Evolutionary conservation across 192 early-diverging fungal genomes (phyloP).

Genomic region (Coemansia sp.): DNA sequence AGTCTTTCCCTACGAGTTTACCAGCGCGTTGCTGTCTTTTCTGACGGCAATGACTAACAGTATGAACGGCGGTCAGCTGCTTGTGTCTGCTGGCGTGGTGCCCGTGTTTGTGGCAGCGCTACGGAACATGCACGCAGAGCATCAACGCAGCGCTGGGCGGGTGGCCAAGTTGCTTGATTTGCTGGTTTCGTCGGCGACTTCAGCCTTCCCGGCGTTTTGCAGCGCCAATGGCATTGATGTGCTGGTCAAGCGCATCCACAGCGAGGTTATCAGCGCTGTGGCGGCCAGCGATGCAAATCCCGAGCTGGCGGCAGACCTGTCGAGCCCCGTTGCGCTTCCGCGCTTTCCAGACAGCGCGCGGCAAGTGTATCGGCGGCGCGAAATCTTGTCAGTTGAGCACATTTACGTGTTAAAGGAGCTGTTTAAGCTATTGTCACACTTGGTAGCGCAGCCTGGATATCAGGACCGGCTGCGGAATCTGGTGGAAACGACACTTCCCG

Average conservation of each 20-base stretch:
- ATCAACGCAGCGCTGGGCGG: constrained; percentile 63
- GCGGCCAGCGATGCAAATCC: constrained; percentile 23
- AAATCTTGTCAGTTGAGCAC: constrained; percentile 64
- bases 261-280: constrained; percentile 34
- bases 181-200: constrained; percentile 67
- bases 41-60: constrained; percentile 73
- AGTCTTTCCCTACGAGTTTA: constrained; percentile 57
- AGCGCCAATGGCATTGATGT: constrained; percentile 74
- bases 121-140: constrained; percentile 54
- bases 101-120: constrained; percentile 72
- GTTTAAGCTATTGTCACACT: constrained; percentile 86
- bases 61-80: constrained; percentile 79
- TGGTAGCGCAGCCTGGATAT: constrained; percentile 91
- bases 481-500: constrained; percentile 82
- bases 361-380: constrained; percentile 43
- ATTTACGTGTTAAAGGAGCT: constrained; percentile 77
- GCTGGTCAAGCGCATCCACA: constrained; percentile 74
- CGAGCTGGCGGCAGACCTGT: constrained; percentile 28
- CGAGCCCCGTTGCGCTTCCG: constrained; percentile 29
- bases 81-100: constrained; percentile 88
- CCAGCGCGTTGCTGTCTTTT: constrained; percentile 79
- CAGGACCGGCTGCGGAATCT: constrained; percentile 90
- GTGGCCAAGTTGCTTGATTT: constrained; percentile 76
- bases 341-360: constrained; percentile 17
- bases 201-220: constrained; percentile 75